Conservation (phyloP, 2,329 filamentous ascomycete species). For the Metarhizium robertsii region DNA sequence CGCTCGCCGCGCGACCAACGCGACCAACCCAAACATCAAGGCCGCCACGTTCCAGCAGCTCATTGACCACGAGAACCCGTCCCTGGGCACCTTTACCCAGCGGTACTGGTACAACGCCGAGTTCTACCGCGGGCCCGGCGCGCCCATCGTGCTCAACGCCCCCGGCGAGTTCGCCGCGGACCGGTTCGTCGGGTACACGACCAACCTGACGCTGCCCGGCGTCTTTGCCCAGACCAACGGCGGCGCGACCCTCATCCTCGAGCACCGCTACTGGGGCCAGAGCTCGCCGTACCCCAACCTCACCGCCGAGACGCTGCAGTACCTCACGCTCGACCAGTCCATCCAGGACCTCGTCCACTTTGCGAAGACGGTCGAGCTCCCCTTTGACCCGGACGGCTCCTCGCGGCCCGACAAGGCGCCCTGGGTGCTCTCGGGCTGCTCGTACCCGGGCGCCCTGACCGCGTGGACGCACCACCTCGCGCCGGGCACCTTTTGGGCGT, state of each 20-base stretch:
- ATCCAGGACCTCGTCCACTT: slow-evolving; percentile 71
- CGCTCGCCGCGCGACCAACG: not conserved
- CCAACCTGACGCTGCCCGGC: slow-evolving; percentile 61
- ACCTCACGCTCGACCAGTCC: slow-evolving; percentile 70
- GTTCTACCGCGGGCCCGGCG: slow-evolving; percentile 65
- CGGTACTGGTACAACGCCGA: slow-evolving; percentile 74
- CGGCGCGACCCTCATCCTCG: slow-evolving; percentile 66
- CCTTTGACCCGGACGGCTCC: slow-evolving; percentile 53
- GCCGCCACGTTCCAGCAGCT: slow-evolving; percentile 38
- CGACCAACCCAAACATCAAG: slow-evolving; percentile 1
- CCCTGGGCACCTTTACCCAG: slow-evolving; percentile 53
- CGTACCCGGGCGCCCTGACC: slow-evolving; percentile 67
- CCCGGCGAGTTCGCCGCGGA: slow-evolving; percentile 54
- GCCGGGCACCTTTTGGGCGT: slow-evolving; percentile 65
- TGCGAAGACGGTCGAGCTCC: slow-evolving; percentile 58
- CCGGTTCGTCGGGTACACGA: slow-evolving; percentile 52
- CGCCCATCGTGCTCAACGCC: slow-evolving; percentile 62
- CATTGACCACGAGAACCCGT: slow-evolving; percentile 48
- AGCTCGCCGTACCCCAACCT: slow-evolving; percentile 59
- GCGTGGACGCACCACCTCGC: slow-evolving; percentile 65
- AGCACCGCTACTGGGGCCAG: slow-evolving; percentile 75
- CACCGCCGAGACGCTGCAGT: slow-evolving; percentile 57
- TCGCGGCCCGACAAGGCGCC: slow-evolving; percentile 55
- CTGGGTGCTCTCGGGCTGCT: slow-evolving; percentile 70
- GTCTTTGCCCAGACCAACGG: slow-evolving; percentile 57